Conservation (phyloP, 2,329 filamentous ascomycete species). For the Pezicula radicicola region DNA sequence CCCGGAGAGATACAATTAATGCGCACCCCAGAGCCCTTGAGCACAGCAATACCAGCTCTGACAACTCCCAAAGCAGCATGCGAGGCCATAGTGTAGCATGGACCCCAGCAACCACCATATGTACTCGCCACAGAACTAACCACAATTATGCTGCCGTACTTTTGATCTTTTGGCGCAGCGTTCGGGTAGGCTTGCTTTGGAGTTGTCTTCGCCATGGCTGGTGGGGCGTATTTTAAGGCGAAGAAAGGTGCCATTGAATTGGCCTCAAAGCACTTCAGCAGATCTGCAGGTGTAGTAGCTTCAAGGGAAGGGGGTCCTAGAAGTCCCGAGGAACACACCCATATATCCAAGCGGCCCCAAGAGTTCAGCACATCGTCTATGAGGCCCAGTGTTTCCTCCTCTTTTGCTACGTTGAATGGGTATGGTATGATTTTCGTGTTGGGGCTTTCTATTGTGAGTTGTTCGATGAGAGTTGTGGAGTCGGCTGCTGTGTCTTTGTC, state of each 20-base stretch:
- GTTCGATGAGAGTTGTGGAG: slow-evolving; percentile 37
- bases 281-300: slow-evolving; percentile 51
- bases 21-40: slow-evolving; percentile 56
- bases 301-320: slow-evolving; percentile 55
- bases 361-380: slow-evolving; percentile 62
- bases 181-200: slow-evolving; percentile 54
- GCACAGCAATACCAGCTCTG: slow-evolving; percentile 50
- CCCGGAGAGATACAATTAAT: slow-evolving; percentile 51
- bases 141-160: slow-evolving; percentile 63
- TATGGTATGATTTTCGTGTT: slow-evolving; percentile 61
- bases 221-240: slow-evolving; percentile 60
- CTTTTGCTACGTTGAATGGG: slow-evolving; percentile 54
- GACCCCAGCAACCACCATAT: slow-evolving; percentile 57
- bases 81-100: slow-evolving; percentile 56
- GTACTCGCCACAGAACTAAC: slow-evolving; percentile 54
- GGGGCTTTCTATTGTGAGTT: slow-evolving; percentile 40
- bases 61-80: slow-evolving; percentile 62
- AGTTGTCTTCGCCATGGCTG: slow-evolving; percentile 59
- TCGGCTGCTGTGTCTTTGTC: slow-evolving; percentile 38
- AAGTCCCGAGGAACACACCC: slow-evolving; percentile 55
- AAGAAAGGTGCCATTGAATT: slow-evolving; percentile 62
- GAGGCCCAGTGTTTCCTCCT: slow-evolving; percentile 56
- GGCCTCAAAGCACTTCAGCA: slow-evolving; percentile 56
- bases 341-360: slow-evolving; percentile 58
- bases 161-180: slow-evolving; percentile 55